Percentiles rank a stretch among this genome's conserved stretches.
These are phyloP conservation scores for Dendrocalamus sinicus DNA, from an alignment of 176 grass and related monocot species.

Conservation along the genomic window DNA sequence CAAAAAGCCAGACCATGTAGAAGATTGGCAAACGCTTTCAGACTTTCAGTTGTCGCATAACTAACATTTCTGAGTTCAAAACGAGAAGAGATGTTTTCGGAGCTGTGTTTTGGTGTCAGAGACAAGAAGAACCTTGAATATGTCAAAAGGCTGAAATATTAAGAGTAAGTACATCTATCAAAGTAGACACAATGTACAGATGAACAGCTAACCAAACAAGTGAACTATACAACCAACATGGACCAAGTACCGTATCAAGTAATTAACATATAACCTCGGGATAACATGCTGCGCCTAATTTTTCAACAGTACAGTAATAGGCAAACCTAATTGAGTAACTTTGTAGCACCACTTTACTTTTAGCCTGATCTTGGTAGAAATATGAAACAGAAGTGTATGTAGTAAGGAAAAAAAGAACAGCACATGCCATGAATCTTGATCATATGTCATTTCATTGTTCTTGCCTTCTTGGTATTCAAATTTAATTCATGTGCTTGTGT, in stretches of 20 bases:
- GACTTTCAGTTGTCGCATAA: not conserved
- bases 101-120: not conserved
- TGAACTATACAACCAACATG: not conserved
- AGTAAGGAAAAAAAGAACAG: not conserved
- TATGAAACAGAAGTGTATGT: constrained; percentile 28
- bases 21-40: not conserved
- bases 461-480: not conserved
- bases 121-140: not conserved
- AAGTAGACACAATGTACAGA: constrained; percentile 5
- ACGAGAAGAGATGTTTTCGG: not conserved
- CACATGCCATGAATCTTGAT: not conserved
- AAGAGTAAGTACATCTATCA: not conserved
- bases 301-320: not conserved
- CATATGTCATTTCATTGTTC: not conserved
- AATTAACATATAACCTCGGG: constrained; percentile 20
- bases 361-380: not conserved
- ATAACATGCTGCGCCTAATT: constrained; percentile 4
- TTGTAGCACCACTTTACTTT: not conserved
- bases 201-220: not conserved
- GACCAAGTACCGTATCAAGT: constrained; percentile 7
- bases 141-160: not conserved
- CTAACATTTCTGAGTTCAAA: not conserved
- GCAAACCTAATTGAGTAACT: not conserved
- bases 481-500: not conserved
- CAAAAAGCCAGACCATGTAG: not conserved